A percentile compares a stretch with the other conserved stretches of the same genome.
Evolutionary conservation across 192 early-diverging fungal genomes (phyloP).

Genomic region (Linnemannia schmuckeri): DNA sequence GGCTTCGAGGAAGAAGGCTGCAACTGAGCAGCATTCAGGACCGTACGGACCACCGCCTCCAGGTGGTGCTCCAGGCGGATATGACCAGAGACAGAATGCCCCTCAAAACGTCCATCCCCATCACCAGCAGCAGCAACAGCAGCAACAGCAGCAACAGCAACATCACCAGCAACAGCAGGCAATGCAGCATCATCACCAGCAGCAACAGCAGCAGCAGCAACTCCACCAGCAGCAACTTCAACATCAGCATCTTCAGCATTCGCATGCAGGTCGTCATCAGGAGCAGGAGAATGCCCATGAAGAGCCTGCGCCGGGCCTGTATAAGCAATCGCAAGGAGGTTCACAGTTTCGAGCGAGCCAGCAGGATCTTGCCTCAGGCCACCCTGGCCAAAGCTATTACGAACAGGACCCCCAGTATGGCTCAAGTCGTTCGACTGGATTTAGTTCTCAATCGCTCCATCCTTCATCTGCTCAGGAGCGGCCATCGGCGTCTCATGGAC

Average conservation of each 20-base stretch:
- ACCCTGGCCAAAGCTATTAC: constrained; percentile 17
- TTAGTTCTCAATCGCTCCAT: constrained; percentile 33
- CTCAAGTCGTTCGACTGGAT: constrained; percentile 18
- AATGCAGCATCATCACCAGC: constrained; percentile 16
- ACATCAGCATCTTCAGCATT: constrained; percentile 13
- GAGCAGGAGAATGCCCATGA: constrained; percentile 23
- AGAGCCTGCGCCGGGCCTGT: constrained; percentile 6
- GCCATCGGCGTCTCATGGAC: neutral
- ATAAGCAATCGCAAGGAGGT: constrained; percentile 18
- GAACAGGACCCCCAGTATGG: constrained; percentile 28
- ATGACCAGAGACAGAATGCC: constrained; percentile 5
- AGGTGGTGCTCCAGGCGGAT: constrained; percentile 4
- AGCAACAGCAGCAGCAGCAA: constrained; percentile 25
- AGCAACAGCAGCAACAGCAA: constrained; percentile 23
- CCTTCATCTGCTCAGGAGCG: constrained; percentile 27
- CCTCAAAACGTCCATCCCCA: neutral
- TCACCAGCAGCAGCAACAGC: neutral
- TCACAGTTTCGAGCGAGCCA: constrained; percentile 20
- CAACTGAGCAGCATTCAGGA: constrained; percentile 30
- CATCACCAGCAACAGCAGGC: constrained; percentile 18
- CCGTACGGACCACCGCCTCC: constrained; percentile 2
- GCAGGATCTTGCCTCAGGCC: constrained; percentile 3
- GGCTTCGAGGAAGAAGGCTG: constrained; percentile 21
- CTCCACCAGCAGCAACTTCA: constrained; percentile 29
- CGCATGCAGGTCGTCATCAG: constrained; percentile 4